A percentile compares a stretch with the other conserved stretches of the same genome.
phyloP scores from a whole-genome alignment of 805 yeast species.

The Helenozyma rhizophorensis region DNA sequence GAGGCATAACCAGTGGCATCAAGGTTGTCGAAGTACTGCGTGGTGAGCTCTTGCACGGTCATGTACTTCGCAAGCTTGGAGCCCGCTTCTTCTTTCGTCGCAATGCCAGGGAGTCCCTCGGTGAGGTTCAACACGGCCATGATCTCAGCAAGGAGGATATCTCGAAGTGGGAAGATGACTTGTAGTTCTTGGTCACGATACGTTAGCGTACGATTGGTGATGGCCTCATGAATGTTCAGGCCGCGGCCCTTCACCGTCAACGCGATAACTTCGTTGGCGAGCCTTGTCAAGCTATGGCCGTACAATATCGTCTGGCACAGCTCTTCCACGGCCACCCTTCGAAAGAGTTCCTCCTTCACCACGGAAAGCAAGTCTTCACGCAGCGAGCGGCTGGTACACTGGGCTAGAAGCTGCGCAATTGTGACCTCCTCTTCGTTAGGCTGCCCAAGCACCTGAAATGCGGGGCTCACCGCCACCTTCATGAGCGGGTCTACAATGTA shows the following conservation, averaged over 20 bases:
- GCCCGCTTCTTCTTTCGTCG: slow-evolving; percentile 16
- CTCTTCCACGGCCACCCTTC: slow-evolving; percentile 41
- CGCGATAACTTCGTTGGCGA: slow-evolving; percentile 77
- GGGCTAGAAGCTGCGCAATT: slow-evolving; percentile 31
- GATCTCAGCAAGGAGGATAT: slow-evolving; percentile 67
- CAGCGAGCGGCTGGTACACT: slow-evolving; percentile 53
- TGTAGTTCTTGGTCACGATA: slow-evolving; percentile 32
- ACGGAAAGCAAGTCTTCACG: slow-evolving; percentile 56
- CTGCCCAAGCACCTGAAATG: slow-evolving; percentile 9
- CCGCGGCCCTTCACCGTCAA: slow-evolving; percentile 88
- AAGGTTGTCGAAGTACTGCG: slow-evolving; percentile 64
- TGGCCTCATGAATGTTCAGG: slow-evolving; percentile 48
- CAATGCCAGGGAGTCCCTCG: slow-evolving; percentile 30
- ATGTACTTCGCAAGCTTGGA: slow-evolving; percentile 58
- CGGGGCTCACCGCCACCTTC: slow-evolving; percentile 9
- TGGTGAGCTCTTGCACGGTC: slow-evolving; percentile 76
- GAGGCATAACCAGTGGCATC: slow-evolving; percentile 77
- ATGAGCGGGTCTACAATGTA: slow-evolving; percentile 29
- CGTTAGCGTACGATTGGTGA: slow-evolving; percentile 41
- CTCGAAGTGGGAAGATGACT: slow-evolving; percentile 68
- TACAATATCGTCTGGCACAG: slow-evolving; percentile 56
- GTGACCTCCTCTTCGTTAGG: slow-evolving; percentile 3
- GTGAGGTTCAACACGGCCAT: slow-evolving; percentile 47
- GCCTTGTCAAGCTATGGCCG: slow-evolving; percentile 77
- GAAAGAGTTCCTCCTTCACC: slow-evolving; percentile 44